phyloP scores from a whole-genome alignment of 139 green algal species.

The Tetraselmis striata region DNA sequence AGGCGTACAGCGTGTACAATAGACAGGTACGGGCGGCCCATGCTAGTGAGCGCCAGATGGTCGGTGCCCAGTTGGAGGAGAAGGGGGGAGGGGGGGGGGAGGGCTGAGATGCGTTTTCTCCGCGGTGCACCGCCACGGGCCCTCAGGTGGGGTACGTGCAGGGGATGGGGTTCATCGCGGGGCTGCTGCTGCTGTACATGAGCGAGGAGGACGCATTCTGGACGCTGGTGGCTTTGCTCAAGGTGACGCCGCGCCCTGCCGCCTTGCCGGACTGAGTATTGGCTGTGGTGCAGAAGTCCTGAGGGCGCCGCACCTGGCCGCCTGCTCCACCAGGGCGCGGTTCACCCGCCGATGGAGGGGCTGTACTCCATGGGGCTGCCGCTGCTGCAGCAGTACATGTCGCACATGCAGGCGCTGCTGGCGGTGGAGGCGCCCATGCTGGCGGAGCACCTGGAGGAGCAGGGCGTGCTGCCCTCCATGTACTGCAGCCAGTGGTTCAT shows the following conservation, averaged over 20 bases:
- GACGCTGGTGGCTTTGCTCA: constrained; percentile 75
- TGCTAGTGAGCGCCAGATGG: background rate
- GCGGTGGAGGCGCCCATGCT: background rate
- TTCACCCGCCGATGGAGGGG: constrained; percentile 49
- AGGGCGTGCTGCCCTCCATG: constrained; percentile 57
- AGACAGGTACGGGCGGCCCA: constrained; percentile 31
- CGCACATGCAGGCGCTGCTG: background rate
- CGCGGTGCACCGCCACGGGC: too few species aligned
- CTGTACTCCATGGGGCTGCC: constrained; percentile 68
- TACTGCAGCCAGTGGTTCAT: constrained; percentile 87
- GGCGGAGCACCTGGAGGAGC: background rate
- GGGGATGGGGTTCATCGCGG: constrained; percentile 85
- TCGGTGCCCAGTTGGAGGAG: too few species aligned
- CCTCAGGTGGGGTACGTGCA: constrained; percentile 80
- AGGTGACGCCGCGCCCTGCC: constrained; percentile 21
- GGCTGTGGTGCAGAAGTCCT: too few species aligned
- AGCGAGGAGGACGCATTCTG: constrained; percentile 84
- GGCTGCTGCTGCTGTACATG: constrained; percentile 86
- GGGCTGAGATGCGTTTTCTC: too few species aligned
- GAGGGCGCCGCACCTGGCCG: too few species aligned
- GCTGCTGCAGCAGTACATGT: constrained; percentile 69
- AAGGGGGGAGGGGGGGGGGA: too few species aligned
- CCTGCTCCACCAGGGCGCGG: background rate
- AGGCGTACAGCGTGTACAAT: constrained; percentile 50
- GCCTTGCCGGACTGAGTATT: too few species aligned